Percentiles rank a stretch among this genome's conserved stretches.
Conservation (phyloP, 1,284 basidiomycete species). For the Volvariella surrecta region DNA sequence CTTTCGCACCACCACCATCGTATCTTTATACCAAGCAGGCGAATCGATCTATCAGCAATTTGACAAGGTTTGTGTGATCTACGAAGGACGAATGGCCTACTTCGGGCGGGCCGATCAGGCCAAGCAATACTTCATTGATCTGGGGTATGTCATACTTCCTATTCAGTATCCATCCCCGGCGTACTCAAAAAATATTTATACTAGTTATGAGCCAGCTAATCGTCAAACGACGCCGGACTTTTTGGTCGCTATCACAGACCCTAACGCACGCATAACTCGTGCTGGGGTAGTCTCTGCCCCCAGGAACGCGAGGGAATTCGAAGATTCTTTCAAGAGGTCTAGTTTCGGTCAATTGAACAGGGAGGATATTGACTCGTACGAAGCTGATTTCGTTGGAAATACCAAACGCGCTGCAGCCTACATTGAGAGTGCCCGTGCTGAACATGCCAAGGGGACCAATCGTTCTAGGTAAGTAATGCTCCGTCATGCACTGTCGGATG, state of each 20-base stretch:
- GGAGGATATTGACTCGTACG: slow-evolving; percentile 37
- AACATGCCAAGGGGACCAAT: slow-evolving; percentile 36
- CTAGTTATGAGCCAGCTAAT: slow-evolving; percentile 23
- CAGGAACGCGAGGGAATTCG: slow-evolving; percentile 55
- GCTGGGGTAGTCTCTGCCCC: slow-evolving; percentile 42
- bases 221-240: slow-evolving; percentile 30
- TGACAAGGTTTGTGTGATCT: slow-evolving; percentile 63
- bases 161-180: slow-evolving; percentile 32
- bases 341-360: slow-evolving; percentile 28
- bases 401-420: slow-evolving; percentile 30
- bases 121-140: slow-evolving; percentile 54
- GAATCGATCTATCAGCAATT: slow-evolving; percentile 46
- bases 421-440: slow-evolving; percentile 38
- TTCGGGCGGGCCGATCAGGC: slow-evolving; percentile 55
- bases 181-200: no score
- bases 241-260: slow-evolving; percentile 27
- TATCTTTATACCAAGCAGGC: slow-evolving; percentile 66
- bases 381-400: slow-evolving; percentile 29
- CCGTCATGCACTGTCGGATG: slow-evolving; percentile 2
- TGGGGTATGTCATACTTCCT: slow-evolving; percentile 50
- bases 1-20: slow-evolving; percentile 43
- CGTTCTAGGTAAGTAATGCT: slow-evolving; percentile 16
- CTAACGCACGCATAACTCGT: slow-evolving; percentile 37
- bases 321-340: slow-evolving; percentile 37
- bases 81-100: slow-evolving; percentile 64